Base-by-base conservation (phyloP, 2,329 filamentous ascomycete species). In the Trichoderma cornu-damae region DNA sequence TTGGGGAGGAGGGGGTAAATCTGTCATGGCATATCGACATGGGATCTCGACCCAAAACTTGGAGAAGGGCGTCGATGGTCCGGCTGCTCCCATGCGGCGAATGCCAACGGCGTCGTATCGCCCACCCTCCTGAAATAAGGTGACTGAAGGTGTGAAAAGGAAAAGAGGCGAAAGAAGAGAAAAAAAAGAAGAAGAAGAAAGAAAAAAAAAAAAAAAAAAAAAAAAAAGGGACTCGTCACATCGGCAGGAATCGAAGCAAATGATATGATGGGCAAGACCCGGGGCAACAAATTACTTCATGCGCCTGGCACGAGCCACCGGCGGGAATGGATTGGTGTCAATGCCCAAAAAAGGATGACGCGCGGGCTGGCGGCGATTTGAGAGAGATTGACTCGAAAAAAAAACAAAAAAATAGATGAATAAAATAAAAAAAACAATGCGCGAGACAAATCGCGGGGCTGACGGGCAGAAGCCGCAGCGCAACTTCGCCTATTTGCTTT, bases 41-140 rank as follows among this genome's bases (percentile, higher is more conserved):
- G 56, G 40, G 56, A 53, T 58, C n/a, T n/a, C 56, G 49, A 47
- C 43, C 49, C 42, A 58, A 22, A 30, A 48, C 34, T 58, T 43
- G 43, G 42, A 50, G 54, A 53, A 43, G n/a, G 56, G 56, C 42
- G 56, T 58, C 56, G 56, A 58, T 48, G 35, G 26, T 26, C 56
- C 49, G 49, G 49, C 24, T 24, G 16, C 32, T 40, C n/a, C 56
- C 56, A 53, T 49, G 42, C 56, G 56, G 38, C 42, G 48, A 58
- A 20, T 37, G 42, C 50, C 56, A 58, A 58, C 56, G 56, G 49
- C 42, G 42, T 51, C 44, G 54, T 49, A 57, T 57, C 54, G 37
- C 34, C 46, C n/a, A n/a, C 18, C 35, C 44, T 38, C 24, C 43
- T 38, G 16, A 3, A 34, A 56, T 48, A 35, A 28, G 30, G 50